Base-by-base conservation (phyloP, 306 rosid species). In the Acmispon strigosus region DNA sequence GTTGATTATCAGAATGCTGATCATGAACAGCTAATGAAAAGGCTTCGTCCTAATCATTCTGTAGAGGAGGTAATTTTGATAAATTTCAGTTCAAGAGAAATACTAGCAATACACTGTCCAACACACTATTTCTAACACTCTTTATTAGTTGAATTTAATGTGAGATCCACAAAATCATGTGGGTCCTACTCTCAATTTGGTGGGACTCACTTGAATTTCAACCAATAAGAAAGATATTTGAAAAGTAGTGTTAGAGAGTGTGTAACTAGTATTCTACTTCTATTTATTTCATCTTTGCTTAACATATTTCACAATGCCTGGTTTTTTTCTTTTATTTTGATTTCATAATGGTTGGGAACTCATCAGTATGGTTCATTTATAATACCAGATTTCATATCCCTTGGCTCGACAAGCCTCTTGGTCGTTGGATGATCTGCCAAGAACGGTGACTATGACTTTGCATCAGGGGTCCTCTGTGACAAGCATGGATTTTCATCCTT, bases 401-500 rank as follows among this genome's bases (percentile, higher is more conserved):
- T 65, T 72, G 5, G 75, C 89, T 53, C 85, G 89, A 48, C 95
- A 80, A 83, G 78, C 85, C 78, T 79, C 92, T 67, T 89, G 89
- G 88, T 87, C 92, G 13, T 66, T 10, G 47, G 95, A 92, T 63
- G 96, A 89, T 73, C 85, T 92, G 60, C 98, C 98, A 4, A 83
- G 88, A 88, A 76, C 87, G 7, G 92, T 92, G 60, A 90, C 95
- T 42, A 64, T 78, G 80, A 78, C 86, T 60, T 59, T 85, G 84
- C 95, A 75, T 76, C 96, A 89, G 82, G 98, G 98, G 20, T 88
- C 92, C 64, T 55, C 80, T 48, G 88, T 92, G 66, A 81, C 91
- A 76, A 92, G 98, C 98, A 86, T 92, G 98, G 98, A 92, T 76
- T 92, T 92, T 83, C 96, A 89, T 81, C 98, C 96, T 65, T 76